Percentiles rank a stretch among this genome's conserved stretches.
Conservation (phyloP, 176 grass and related monocot species). For the Hordeum vulgare region DNA sequence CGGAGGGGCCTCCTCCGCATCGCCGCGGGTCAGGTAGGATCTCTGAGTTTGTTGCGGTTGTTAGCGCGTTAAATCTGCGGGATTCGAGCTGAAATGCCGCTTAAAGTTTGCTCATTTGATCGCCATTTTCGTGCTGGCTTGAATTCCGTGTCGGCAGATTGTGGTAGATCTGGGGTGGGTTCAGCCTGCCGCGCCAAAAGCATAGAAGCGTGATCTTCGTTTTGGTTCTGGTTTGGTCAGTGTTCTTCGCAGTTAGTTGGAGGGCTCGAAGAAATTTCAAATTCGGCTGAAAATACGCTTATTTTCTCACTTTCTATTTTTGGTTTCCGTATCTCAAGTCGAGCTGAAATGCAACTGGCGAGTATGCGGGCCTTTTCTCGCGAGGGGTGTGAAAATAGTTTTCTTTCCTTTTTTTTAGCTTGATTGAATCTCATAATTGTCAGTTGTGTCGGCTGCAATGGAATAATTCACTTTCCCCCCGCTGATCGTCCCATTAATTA, state of each 20-base stretch:
- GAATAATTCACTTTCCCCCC: background rate
- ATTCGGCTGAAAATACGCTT: background rate
- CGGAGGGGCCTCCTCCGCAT: conserved; percentile 85
- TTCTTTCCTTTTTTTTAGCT: background rate
- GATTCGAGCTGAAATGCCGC: conserved; percentile 20
- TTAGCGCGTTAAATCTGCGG: background rate
- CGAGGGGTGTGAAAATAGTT: background rate
- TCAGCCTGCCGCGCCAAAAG: background rate
- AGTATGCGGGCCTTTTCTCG: background rate
- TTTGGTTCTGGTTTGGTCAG: conserved; percentile 1
- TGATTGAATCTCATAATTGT: conserved; percentile 17
- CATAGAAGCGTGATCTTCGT: background rate
- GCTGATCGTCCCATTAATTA: background rate
- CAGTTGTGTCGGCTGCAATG: conserved; percentile 2
- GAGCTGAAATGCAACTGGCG: background rate
- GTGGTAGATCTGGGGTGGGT: conserved; percentile 34
- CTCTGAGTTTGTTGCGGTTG: background rate
- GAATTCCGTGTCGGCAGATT: background rate
- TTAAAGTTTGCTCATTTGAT: background rate
- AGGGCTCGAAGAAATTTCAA: conserved; percentile 1
- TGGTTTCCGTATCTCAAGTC: background rate
- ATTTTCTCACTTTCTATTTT: conserved; percentile 18
- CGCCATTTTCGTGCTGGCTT: background rate
- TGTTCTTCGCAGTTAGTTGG: background rate
- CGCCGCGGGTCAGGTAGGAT: conserved; percentile 78